Evolutionary conservation across 1,139 yeast genomes (phyloP), one percentile per base, ranked within the genome.

Genomic region (Suhomyces bokatorum): DNA sequence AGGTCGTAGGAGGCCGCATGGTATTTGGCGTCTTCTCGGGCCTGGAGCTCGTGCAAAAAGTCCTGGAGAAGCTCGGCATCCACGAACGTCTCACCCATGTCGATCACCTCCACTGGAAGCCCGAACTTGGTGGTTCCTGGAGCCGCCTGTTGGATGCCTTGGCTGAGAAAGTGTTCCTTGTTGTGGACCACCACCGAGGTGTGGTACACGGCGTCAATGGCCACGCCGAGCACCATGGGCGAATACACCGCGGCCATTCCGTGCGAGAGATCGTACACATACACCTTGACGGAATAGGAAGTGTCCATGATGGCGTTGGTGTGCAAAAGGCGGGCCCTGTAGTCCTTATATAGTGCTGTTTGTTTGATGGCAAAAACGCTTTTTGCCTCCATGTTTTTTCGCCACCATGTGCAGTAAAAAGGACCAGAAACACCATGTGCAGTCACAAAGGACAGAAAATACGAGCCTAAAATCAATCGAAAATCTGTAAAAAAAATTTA

Each of bases 101-200:
- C 80, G 8, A 81, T 58, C 2, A 80, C 70, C 48, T 78, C 77
- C 8, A 67, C 62, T 0, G 90, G 89, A 0, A 54, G 46, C 0
- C 90, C 90, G 50, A 81, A 81, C 55, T 81, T 81, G 17, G 87
- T 77, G 32, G 59, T 59, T 1, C 83, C 86, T 0, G 87, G 83
- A 0, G 46, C 47, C 13, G 59, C 44, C 4, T 58, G 58, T 46
- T 76, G 76, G 39, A 85, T 80, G 3, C 88, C 89, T 37, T 75
- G 77, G 47, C 83, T 86, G 43, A 79, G 80, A 56, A 75, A 84
- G 49, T 77, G 72, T 53, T 84, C 90, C 39, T 68, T 69, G 12
- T 71, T 76, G 52, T 75, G 72, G 12, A 78, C 72, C 11, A 83
- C 87, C 3, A 83, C 75, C 1, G 83, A 73, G 0, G 89, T 83